These are phyloP conservation scores for Podosphaera xanthii DNA, from an alignment of 2,329 filamentous ascomycete species.

Conservation along the genomic window DNA sequence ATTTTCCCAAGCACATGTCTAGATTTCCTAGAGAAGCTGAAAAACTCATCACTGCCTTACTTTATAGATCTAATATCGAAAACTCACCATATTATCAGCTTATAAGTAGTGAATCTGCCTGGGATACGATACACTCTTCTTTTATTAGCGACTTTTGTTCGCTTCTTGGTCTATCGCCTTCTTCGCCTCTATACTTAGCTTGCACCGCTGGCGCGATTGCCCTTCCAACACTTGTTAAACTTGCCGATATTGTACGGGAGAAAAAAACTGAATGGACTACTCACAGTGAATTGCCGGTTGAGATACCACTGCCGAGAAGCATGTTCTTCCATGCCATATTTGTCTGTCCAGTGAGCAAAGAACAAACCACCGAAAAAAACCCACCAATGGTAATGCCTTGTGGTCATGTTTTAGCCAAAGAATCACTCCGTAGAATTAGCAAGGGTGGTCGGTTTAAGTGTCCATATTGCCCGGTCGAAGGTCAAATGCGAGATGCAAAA, in stretches of 20 bases:
- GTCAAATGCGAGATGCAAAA: constrained; percentile 47
- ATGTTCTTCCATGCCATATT: constrained; percentile 87
- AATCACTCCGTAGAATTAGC: constrained; percentile 56
- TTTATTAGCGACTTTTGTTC: constrained; percentile 93
- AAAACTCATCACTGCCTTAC: constrained; percentile 58
- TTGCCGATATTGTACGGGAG: constrained; percentile 66
- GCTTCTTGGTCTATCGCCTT: constrained; percentile 66
- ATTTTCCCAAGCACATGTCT: constrained; percentile 52
- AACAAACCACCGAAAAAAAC: constrained; percentile 80
- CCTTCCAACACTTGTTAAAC: constrained; percentile 69
- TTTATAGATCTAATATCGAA: constrained; percentile 51
- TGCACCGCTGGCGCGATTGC: constrained; percentile 84
- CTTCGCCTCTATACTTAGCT: constrained; percentile 81
- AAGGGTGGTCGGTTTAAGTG: constrained; percentile 78
- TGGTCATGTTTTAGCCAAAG: constrained; percentile 76
- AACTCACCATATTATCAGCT: constrained; percentile 58
- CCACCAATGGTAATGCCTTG: constrained; percentile 94
- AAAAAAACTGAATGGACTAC: constrained; percentile 92
- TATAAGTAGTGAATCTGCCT: constrained; percentile 54
- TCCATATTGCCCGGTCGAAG: constrained; percentile 81
- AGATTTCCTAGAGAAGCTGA: constrained; percentile 62
- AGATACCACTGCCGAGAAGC: constrained; percentile 34
- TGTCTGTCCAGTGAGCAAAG: constrained; percentile 90
- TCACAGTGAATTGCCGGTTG: constrained; percentile 67
- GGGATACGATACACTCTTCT: constrained; percentile 62